A percentile compares a stretch with the other conserved stretches of the same genome.
Evolutionary conservation across 2,329 filamentous ascomycete species (phyloP).

Genomic region (Akanthomyces lecanii): DNA sequence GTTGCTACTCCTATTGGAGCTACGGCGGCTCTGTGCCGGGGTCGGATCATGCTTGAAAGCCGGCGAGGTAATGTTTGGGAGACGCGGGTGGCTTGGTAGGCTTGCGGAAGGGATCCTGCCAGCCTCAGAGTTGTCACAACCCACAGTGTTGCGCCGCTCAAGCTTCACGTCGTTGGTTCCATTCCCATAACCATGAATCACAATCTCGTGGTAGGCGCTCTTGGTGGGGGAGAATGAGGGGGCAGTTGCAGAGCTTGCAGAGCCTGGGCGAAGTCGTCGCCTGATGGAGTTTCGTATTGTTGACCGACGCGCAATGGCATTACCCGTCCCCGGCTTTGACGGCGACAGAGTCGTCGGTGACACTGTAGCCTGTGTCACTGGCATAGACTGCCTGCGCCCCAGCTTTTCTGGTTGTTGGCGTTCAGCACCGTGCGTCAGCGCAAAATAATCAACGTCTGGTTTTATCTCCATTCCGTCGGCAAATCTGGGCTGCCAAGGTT

Average conservation of each 20-base stretch:
- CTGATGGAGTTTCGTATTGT: conserved; percentile 34
- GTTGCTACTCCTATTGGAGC: conserved; percentile 13
- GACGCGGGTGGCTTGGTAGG: not conserved
- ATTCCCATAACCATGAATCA: conserved; percentile 52
- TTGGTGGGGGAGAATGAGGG: conserved; percentile 21
- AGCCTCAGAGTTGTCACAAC: conserved; percentile 23
- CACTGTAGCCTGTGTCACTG: conserved; percentile 16
- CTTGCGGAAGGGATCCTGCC: conserved; percentile 24
- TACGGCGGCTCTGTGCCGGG: not conserved
- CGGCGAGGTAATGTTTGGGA: not conserved
- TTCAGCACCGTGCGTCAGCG: conserved; percentile 35
- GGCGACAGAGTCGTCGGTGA: conserved; percentile 18
- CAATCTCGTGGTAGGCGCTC: conserved; percentile 44
- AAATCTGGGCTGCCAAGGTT: conserved; percentile 8
- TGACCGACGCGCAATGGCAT: conserved; percentile 28
- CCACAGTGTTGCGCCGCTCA: conserved; percentile 16
- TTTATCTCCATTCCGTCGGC: conserved; percentile 38
- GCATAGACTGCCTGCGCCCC: conserved; percentile 6
- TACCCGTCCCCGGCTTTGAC: conserved; percentile 28
- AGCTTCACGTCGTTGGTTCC: conserved; percentile 40
- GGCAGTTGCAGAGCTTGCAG: conserved; percentile 24
- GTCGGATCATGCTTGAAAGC: not conserved
- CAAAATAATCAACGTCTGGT: conserved; percentile 54
- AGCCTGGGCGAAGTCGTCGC: conserved; percentile 19
- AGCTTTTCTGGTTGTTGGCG: not conserved